Evolutionary conservation across 192 early-diverging fungal species (phyloP).

Genomic region (Lunasporangiospora selenospora): DNA sequence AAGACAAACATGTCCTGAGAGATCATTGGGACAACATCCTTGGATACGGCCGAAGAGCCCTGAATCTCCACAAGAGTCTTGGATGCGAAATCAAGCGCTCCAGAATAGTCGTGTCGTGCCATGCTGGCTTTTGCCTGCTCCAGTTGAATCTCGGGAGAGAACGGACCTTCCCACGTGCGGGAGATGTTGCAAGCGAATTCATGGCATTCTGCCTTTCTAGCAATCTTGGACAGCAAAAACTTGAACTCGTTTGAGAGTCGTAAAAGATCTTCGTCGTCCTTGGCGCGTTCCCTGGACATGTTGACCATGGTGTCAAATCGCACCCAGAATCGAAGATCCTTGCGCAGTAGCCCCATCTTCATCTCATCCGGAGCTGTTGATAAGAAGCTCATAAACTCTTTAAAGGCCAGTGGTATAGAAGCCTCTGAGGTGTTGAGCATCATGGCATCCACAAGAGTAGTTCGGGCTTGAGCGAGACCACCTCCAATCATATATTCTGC

Average conservation of each 20-base stretch:
- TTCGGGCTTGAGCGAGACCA: conserved; percentile 12
- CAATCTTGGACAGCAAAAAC: conserved; percentile 39
- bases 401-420: conserved; percentile 9
- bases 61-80: background rate
- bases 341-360: conserved; percentile 23
- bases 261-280: background rate
- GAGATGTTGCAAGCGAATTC: conserved; percentile 38
- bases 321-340: conserved; percentile 33
- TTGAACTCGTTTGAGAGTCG: conserved; percentile 43
- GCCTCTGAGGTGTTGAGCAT: conserved; percentile 30
- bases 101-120: conserved; percentile 32
- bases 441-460: conserved; percentile 16
- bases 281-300: conserved; percentile 19
- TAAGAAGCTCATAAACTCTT: conserved; percentile 31
- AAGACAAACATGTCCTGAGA: conserved; percentile 7
- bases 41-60: background rate
- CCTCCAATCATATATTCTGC: conserved; percentile 25
- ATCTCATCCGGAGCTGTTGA: conserved; percentile 29
- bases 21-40: background rate
- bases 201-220: conserved; percentile 32
- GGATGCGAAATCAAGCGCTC: conserved; percentile 3
- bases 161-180: conserved; percentile 34
- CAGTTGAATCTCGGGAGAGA: conserved; percentile 38
- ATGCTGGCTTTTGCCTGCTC: conserved; percentile 40
- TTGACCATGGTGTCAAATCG: conserved; percentile 36